Percentiles rank a stretch among this genome's conserved stretches.
Evolutionary conservation across 768 basidiomycete species (phyloP).

Genomic region (Porpolomopsis calyptriformis): DNA sequence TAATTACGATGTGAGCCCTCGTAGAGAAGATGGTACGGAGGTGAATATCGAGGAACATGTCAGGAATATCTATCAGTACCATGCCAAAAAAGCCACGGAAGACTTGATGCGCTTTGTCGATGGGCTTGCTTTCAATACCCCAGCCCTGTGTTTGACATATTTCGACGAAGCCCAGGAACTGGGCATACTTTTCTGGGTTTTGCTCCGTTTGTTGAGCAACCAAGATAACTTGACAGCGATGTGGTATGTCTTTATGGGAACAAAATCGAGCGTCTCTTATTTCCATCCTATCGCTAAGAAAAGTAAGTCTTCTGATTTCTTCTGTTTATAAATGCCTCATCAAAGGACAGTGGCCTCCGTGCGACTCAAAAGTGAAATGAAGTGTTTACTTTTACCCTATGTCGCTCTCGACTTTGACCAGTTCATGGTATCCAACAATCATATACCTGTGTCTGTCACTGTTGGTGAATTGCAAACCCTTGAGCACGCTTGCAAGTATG

Average conservation of each 20-base stretch:
- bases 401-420: constrained; percentile 7
- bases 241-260: constrained; percentile 12
- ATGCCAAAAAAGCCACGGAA: neutral
- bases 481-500: constrained; percentile 1
- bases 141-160: constrained; percentile 7
- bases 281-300: constrained; percentile 4
- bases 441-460: neutral
- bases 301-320: constrained; percentile 4
- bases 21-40: neutral
- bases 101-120: constrained; percentile 1
- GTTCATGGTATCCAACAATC: neutral
- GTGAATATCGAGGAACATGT: neutral
- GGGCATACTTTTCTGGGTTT: constrained; percentile 4
- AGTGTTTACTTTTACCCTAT: neutral
- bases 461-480: neutral
- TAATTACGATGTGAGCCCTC: neutral
- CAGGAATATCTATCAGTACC: neutral
- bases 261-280: constrained; percentile 9
- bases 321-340: neutral
- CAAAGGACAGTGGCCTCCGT: constrained; percentile 8
- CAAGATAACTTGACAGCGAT: constrained; percentile 6
- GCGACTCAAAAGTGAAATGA: constrained; percentile 7
- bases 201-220: constrained; percentile 9
- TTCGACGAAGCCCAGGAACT: constrained; percentile 14
- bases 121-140: neutral